phyloP scores from a whole-genome alignment of 148 eudicot genomes.

The Silene latifolia region DNA sequence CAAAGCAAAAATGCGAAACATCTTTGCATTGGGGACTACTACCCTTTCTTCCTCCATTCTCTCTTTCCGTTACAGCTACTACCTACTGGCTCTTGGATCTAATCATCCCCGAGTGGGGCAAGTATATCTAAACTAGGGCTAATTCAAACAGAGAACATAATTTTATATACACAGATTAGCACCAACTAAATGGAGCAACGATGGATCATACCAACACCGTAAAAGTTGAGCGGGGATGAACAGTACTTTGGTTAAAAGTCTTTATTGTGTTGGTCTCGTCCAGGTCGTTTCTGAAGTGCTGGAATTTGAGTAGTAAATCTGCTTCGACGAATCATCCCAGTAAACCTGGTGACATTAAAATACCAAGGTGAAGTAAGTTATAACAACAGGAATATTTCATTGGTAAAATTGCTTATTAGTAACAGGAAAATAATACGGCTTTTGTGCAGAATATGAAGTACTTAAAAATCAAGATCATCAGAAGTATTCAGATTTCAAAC shows the following conservation, averaged over 20 bases:
- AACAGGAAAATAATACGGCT: too few relatives aligned
- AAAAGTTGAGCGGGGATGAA: not conserved
- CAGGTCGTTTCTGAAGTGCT: slow-evolving; percentile 81
- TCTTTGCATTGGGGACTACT: not conserved
- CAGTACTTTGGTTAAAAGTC: not conserved
- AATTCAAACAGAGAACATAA: not conserved
- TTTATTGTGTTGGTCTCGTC: slow-evolving; percentile 50
- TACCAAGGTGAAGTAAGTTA: not conserved
- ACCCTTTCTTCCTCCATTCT: not conserved
- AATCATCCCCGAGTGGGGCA: not conserved
- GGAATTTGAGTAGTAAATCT: slow-evolving; percentile 72
- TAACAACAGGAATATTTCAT: too few relatives aligned
- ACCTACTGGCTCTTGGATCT: not conserved
- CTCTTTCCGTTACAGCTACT: not conserved
- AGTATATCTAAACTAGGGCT: not conserved
- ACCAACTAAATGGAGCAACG: slow-evolving; percentile 8
- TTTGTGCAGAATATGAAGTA: too few relatives aligned
- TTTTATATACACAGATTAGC: not conserved
- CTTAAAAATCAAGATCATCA: too few relatives aligned
- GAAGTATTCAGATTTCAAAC: too few relatives aligned
- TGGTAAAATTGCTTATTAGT: too few relatives aligned
- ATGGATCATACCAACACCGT: not conserved
- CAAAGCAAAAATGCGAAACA: not conserved
- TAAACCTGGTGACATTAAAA: slow-evolving; percentile 40
- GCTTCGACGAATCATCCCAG: slow-evolving; percentile 84